Evolutionary conservation across 2,329 filamentous ascomycete species (phyloP), one percentile per base, ranked within the genome.

Genomic region (Colletotrichum falcatum): DNA sequence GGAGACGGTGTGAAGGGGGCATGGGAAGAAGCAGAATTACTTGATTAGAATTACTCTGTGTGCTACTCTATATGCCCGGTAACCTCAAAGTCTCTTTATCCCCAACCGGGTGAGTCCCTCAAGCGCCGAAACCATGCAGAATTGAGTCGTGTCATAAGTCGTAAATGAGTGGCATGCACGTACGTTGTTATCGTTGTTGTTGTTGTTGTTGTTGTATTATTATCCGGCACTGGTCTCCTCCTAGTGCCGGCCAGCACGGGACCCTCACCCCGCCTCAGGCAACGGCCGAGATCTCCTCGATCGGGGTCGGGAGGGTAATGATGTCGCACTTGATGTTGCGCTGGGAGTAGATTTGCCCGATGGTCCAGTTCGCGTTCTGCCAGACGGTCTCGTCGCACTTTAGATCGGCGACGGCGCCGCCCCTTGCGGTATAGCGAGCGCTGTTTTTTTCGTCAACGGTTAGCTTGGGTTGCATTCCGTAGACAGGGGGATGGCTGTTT

Each of bases 341-440:
- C 30, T 65, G 51, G 6, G 79, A 81, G 77, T 78, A 81, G 20
- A 75, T 73, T 73, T 80, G 58, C 39, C 78, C 79, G 8, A 63
- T 8, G 60, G 74, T 70, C 80, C 80, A 81, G 69, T 79, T 65
- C 2, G 73, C 66, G 73, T 79, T 82, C 69, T 78, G 9, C 71
- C 70, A 78, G 1, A 11, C 73, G 30, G 61, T 66, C 33, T 79
- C 77, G 18, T 70, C 35, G 76, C 79, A 81, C 8, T 69, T 44
- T 23, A 81, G 75, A n/a, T 77, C 65, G 33, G 80, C 74, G 16
- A 73, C 68, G 55, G 73, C 72, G 26, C 69, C 70, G 46, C 78
- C 79, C 49, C 74, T 61, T 49, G 78, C 78, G 54, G 71, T 74
- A 73, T 78, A 80, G 48, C 72, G 71, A 49, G 74, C 76, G 39